These are phyloP conservation scores for Sporothrix euskadiensis DNA, from an alignment of 2,329 filamentous ascomycete species.

Conservation along the genomic window DNA sequence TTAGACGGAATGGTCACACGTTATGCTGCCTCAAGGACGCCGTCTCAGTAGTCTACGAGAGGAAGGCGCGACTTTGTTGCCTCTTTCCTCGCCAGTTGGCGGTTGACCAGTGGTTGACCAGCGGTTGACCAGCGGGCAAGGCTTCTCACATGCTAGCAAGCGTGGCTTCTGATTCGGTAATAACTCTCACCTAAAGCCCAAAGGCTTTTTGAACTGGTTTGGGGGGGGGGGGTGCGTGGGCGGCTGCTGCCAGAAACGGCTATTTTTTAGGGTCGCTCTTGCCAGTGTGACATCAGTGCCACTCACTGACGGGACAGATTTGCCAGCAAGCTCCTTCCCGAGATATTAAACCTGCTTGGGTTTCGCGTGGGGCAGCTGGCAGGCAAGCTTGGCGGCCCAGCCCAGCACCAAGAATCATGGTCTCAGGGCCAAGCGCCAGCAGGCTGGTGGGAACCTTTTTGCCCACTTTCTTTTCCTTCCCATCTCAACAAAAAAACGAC, in stretches of 20 bases:
- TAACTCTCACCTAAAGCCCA: background rate
- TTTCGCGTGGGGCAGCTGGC: background rate
- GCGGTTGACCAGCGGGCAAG: background rate
- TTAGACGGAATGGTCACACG: background rate
- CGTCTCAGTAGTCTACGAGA: background rate
- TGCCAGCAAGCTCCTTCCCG: slow-evolving; percentile 5
- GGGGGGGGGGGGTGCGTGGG: too few relatives aligned
- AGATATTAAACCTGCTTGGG: background rate
- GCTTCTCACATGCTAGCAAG: slow-evolving; percentile 20
- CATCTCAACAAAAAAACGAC: slow-evolving; percentile 16
- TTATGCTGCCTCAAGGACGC: background rate
- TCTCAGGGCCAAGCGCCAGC: background rate
- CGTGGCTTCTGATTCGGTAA: slow-evolving; percentile 27
- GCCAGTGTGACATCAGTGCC: slow-evolving; percentile 22
- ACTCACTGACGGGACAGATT: background rate
- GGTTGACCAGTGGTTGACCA: background rate
- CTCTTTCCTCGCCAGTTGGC: background rate
- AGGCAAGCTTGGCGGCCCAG: slow-evolving; percentile 20
- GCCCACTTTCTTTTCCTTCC: slow-evolving; percentile 6
- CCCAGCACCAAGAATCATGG: background rate
- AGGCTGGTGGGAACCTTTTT: background rate
- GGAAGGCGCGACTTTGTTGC: background rate
- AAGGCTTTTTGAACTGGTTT: background rate
- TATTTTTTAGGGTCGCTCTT: background rate
- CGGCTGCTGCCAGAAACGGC: background rate